These are phyloP conservation scores for Cordyceps pruinosa DNA, from an alignment of 2,329 filamentous ascomycete species.

Conservation along the genomic window DNA sequence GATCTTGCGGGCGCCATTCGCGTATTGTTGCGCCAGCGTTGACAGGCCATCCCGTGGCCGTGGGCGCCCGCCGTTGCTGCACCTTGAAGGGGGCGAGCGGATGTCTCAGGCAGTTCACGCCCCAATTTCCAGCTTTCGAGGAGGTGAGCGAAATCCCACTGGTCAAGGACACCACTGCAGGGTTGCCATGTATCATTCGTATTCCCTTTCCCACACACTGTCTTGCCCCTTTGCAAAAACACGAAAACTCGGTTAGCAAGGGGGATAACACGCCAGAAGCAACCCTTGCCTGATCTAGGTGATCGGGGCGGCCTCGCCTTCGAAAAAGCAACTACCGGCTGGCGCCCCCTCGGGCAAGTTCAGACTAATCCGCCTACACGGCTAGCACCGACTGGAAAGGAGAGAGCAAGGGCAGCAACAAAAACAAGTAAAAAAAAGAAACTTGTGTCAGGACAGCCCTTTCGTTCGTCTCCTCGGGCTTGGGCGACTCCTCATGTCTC, in stretches of 20 bases:
- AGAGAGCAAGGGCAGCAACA: neutral
- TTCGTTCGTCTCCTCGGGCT: neutral
- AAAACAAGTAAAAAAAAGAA: neutral
- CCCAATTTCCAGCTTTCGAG: conserved; percentile 4
- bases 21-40: too few species aligned
- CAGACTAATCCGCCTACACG: too few species aligned
- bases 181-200: neutral
- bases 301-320: neutral
- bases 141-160: neutral
- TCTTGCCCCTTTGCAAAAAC: conserved; percentile 1
- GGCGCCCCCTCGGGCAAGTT: neutral
- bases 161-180: neutral
- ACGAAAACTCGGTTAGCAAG: neutral
- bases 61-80: neutral
- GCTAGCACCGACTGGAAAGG: neutral
- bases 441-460: neutral
- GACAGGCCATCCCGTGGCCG: neutral
- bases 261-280: neutral
- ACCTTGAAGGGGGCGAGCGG: neutral
- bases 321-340: conserved; percentile 2
- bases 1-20: too few species aligned
- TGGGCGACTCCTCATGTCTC: neutral
- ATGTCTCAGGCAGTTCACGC: too few species aligned
- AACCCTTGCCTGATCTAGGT: conserved; percentile 4
- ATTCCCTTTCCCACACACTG: neutral